Conservation (phyloP, 1,284 basidiomycete species). For the Quambalaria eucalypti region DNA sequence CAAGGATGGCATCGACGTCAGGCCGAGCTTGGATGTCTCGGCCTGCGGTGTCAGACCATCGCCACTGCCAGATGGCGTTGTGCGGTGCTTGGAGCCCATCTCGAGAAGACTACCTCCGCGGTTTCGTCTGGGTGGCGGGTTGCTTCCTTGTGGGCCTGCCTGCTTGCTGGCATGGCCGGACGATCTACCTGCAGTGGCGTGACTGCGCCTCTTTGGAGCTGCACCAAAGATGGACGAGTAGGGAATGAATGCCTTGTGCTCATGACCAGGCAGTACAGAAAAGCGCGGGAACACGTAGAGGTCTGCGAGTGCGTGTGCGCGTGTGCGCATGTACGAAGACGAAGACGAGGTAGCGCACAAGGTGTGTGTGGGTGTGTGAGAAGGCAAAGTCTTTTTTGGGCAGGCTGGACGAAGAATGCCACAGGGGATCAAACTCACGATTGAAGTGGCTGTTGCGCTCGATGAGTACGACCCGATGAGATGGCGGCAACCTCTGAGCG, state of each 20-base stretch:
- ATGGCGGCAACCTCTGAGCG: conserved; percentile 46
- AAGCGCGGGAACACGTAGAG: conserved; percentile 58
- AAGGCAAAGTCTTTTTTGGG: not conserved
- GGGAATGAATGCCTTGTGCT: conserved; percentile 61
- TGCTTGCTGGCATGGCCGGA: no score
- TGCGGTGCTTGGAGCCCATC: not conserved
- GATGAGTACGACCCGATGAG: conserved; percentile 49
- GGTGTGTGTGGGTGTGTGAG: no score
- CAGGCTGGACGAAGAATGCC: not conserved
- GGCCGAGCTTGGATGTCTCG: not conserved
- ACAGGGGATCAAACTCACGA: conserved; percentile 15
- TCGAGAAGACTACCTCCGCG: not conserved
- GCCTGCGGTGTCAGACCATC: not conserved
- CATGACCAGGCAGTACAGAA: conserved; percentile 59
- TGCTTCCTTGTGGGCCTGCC: not conserved
- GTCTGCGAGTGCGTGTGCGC: conserved; percentile 7
- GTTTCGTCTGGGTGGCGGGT: not conserved
- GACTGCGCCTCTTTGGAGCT: conserved; percentile 51
- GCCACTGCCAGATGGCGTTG: not conserved
- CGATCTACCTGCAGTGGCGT: no score
- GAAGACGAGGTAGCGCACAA: not conserved
- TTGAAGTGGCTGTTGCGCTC: conserved; percentile 52
- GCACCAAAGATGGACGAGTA: conserved; percentile 68
- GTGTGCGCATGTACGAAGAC: not conserved
- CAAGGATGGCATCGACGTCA: no score